phyloP scores from a whole-genome alignment of 768 basidiomycete genomes.

The Termitomyces sp. region DNA sequence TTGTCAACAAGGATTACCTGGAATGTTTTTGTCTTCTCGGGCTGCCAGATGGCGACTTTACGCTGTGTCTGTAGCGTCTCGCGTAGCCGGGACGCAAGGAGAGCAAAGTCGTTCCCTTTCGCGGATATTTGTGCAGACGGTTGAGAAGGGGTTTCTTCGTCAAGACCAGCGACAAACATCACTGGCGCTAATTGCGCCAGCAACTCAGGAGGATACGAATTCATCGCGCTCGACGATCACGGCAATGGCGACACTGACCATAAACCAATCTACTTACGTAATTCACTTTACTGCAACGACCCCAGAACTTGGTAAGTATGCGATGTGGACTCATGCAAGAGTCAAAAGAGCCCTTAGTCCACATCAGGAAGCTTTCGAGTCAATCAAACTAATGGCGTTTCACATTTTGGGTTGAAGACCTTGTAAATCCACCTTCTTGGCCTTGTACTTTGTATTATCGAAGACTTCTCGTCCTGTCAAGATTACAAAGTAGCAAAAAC shows the following conservation, averaged over 20 bases:
- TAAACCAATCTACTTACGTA: not conserved
- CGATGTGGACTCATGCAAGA: not conserved
- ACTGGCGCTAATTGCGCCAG: constrained; percentile 87
- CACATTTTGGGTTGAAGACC: not conserved
- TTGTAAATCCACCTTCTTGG: not conserved
- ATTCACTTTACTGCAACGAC: not conserved
- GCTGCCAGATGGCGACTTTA: constrained; percentile 67
- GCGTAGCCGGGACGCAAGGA: constrained; percentile 60
- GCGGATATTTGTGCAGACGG: constrained; percentile 18
- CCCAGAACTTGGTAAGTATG: too few relatives aligned
- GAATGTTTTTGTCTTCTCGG: constrained; percentile 71
- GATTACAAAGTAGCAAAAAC: not conserved
- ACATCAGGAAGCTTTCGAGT: not conserved
- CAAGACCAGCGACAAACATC: constrained; percentile 92
- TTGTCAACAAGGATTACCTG: constrained; percentile 85
- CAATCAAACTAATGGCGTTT: not conserved
- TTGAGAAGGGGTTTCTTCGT: constrained; percentile 27
- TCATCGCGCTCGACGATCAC: constrained; percentile 49
- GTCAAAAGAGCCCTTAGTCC: not conserved
- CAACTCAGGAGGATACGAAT: constrained; percentile 89
- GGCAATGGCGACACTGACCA: not conserved
- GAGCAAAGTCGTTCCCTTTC: constrained; percentile 55
- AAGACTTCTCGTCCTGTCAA: not conserved
- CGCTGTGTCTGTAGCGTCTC: constrained; percentile 65
- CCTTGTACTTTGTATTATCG: not conserved